phyloP scores from a whole-genome alignment of 2,329 filamentous ascomycete species.

The Colletotrichum acutatum region DNA sequence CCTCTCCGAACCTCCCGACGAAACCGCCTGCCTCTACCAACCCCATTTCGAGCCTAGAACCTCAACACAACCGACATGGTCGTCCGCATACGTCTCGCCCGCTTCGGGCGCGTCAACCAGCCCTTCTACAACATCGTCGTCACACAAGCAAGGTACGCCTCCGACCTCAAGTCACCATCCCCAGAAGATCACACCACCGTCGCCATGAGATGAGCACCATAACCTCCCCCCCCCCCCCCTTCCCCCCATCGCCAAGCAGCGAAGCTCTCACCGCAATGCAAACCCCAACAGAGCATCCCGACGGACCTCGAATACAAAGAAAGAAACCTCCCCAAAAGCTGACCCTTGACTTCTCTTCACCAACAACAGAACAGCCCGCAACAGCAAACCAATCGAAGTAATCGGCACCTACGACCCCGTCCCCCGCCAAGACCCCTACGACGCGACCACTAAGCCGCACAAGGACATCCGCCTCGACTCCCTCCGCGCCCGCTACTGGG shows the following conservation, averaged over 20 bases:
- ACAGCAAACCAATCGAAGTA: conserved; percentile 92
- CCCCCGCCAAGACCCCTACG: conserved; percentile 71
- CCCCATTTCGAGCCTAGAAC: not conserved
- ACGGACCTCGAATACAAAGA: not conserved
- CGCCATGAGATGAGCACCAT: not conserved
- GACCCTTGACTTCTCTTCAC: not conserved
- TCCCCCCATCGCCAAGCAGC: not conserved
- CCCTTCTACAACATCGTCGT: conserved; percentile 99
- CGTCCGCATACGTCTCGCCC: conserved; percentile 90
- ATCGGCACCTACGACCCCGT: conserved; percentile 82
- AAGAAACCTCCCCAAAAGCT: not conserved
- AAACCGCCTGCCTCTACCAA: too few species aligned
- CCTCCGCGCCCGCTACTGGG: conserved; percentile 89
- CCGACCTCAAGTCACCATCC: not conserved
- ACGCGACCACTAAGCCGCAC: conserved; percentile 73
- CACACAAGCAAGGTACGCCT: conserved; percentile 82
- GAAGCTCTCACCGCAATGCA: too few species aligned
- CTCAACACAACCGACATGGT: conserved; percentile 72
- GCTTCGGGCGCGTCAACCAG: conserved; percentile 88
- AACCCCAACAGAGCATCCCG: not conserved
- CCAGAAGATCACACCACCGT: not conserved
- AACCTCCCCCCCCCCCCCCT: not conserved
- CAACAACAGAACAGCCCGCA: conserved; percentile 77
- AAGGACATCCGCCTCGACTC: conserved; percentile 93
- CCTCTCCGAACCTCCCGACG: not conserved